These are phyloP conservation scores for Guadua angustifolia DNA, from an alignment of 176 grass and related monocot species.

Conservation along the genomic window DNA sequence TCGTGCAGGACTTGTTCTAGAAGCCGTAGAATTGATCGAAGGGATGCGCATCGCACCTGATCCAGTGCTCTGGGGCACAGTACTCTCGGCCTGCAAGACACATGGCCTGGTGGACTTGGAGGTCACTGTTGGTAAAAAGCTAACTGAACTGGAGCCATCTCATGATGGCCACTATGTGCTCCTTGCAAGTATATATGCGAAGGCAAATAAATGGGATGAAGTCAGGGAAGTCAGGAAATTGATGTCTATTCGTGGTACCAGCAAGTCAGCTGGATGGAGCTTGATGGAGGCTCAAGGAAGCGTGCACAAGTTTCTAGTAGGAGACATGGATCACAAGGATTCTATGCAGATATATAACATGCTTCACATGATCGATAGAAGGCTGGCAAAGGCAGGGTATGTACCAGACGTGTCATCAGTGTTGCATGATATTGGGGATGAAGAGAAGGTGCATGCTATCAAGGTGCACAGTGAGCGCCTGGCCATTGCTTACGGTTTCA, in stretches of 20 bases:
- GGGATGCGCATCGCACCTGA: slow-evolving; percentile 60
- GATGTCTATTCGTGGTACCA: slow-evolving; percentile 63
- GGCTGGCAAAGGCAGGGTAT: slow-evolving; percentile 66
- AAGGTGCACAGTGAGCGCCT: slow-evolving; percentile 77
- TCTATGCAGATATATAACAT: slow-evolving; percentile 56
- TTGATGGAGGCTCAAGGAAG: slow-evolving; percentile 65
- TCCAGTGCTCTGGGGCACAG: slow-evolving; percentile 69
- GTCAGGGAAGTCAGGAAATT: slow-evolving; percentile 64
- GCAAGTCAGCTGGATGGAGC: slow-evolving; percentile 73
- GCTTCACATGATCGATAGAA: slow-evolving; percentile 62
- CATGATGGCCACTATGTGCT: slow-evolving; percentile 79
- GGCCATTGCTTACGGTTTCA: slow-evolving; percentile 73
- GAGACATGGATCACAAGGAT: slow-evolving; percentile 66
- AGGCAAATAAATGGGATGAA: slow-evolving; percentile 73
- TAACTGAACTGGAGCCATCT: slow-evolving; percentile 60
- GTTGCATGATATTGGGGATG: slow-evolving; percentile 75
- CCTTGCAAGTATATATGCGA: slow-evolving; percentile 64
- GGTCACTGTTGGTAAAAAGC: slow-evolving; percentile 58
- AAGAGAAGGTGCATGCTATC: slow-evolving; percentile 68
- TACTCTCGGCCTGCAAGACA: slow-evolving; percentile 70
- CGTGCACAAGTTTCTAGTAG: slow-evolving; percentile 71
- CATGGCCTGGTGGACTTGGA: slow-evolving; percentile 64
- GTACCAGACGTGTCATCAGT: slow-evolving; percentile 67
- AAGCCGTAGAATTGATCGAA: slow-evolving; percentile 70
- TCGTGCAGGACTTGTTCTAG: slow-evolving; percentile 59